Base-by-base conservation (phyloP, 176 grass and related monocot genomes). In the Oryza australiensis region DNA sequence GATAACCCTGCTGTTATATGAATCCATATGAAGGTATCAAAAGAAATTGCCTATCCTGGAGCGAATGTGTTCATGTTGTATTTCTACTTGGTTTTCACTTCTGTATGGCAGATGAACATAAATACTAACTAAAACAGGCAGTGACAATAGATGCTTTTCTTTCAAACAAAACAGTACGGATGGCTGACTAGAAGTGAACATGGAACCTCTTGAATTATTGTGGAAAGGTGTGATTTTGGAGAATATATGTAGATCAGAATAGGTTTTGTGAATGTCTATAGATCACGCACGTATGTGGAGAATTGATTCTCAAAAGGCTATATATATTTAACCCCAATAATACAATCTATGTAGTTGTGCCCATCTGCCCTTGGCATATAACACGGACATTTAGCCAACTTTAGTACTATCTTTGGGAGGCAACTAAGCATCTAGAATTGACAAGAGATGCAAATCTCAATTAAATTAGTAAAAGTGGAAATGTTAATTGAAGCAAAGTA, bases 141-240 rank as follows among this genome's bases (percentile, higher is more conserved):
- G 68, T 22, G 1, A 43, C 15, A 28, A 16, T 9, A 73, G 33
- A 73, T 86, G 46, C 66, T 89, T 86, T 81, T 43, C 65, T 68
- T 77, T 26, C 78, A 82, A 67, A 62, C 16, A 26, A 45, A 84
- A 74, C 37, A 49, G 83, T 68, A 82, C 37, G 73, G 83, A 37
- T 68, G 22, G n/a, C 77, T 83, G 79, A 85, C 82, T 79, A 78
- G 42, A 78, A 77, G 81, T 94, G 89, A 94, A 89, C 84, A 82
- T 75, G 74, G 85, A 87, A 91, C 80, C 80, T 94, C 75, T 91
- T 94, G 84, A 91, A 88, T 94, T 91, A 94, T 94, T 89, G 92
- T 42, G 43, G 53, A 94, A 94, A 91, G 84, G 83, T 80, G 76
- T 83, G 88, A 90, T 86, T 86, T 90, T 64, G 88, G 84, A 70